phyloP scores from a whole-genome alignment of 176 grass and related monocot species.

The Carex littledalei region DNA sequence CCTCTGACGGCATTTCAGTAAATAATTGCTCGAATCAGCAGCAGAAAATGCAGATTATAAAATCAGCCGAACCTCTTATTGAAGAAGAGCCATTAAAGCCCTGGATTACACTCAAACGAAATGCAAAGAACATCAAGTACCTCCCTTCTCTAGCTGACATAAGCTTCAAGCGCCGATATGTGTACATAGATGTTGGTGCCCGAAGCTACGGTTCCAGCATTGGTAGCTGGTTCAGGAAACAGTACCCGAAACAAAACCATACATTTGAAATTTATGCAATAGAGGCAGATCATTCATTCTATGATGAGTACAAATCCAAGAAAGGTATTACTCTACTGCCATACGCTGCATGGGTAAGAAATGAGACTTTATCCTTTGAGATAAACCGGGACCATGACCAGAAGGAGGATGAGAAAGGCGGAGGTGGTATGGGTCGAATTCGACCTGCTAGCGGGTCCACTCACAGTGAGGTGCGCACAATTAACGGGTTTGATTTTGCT shows the following conservation, averaged over 20 bases:
- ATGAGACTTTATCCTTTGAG: constrained; percentile 70
- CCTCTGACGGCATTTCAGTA: constrained; percentile 25
- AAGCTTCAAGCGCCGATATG: constrained; percentile 55
- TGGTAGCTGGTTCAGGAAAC: constrained; percentile 73
- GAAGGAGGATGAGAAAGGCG: constrained; percentile 41
- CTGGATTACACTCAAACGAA: constrained; percentile 65
- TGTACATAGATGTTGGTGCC: constrained; percentile 65
- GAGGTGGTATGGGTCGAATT: constrained; percentile 76
- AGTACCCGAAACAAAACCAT: constrained; percentile 78
- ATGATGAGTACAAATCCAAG: constrained; percentile 46
- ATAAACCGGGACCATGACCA: constrained; percentile 39
- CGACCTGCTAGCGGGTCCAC: constrained; percentile 11
- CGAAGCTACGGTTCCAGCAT: constrained; percentile 73
- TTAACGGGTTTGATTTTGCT: constrained; percentile 65
- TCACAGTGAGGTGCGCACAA: constrained; percentile 26
- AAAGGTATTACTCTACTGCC: constrained; percentile 55
- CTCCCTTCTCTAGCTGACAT: constrained; percentile 50
- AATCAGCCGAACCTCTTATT: constrained; percentile 52
- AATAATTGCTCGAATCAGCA: constrained; percentile 29
- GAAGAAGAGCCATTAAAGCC: constrained; percentile 54
- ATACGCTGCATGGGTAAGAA: constrained; percentile 68
- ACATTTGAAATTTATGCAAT: constrained; percentile 68
- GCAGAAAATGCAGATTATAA: constrained; percentile 40
- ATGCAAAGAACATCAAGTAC: constrained; percentile 60
- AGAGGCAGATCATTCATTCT: constrained; percentile 63